A percentile compares a stretch with the other conserved stretches of the same genome.
Conservation (phyloP, 2,329 filamentous ascomycete species). For the Neopestalotiopsis sp. region DNA sequence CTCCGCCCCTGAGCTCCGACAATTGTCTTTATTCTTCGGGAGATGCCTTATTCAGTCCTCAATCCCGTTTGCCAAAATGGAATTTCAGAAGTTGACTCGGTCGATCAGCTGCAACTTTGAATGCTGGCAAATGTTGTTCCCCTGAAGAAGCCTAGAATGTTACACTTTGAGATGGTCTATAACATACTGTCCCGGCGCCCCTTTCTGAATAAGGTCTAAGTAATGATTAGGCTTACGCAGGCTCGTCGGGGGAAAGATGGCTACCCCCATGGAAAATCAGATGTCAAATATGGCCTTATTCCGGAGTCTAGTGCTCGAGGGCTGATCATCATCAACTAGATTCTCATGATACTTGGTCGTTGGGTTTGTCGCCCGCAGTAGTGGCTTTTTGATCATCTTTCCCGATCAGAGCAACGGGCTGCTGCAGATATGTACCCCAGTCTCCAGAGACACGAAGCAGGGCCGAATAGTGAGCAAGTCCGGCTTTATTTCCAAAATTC, state of each 20-base stretch:
- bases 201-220: not conserved
- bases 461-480: no score
- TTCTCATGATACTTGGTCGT: not conserved
- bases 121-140: not conserved
- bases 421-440: no score
- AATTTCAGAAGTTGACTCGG: not conserved
- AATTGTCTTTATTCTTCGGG: not conserved
- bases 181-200: not conserved
- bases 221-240: not conserved
- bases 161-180: not conserved
- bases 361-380: not conserved
- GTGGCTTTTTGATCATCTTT: no score
- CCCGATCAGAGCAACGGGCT: no score
- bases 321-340: not conserved
- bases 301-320: no score
- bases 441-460: no score
- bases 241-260: not conserved
- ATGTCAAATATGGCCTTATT: not conserved
- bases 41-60: not conserved
- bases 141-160: not conserved
- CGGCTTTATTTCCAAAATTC: no score
- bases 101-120: not conserved
- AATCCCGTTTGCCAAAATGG: not conserved
- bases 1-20: constrained; percentile 2
- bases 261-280: not conserved